Conservation (phyloP, 352 stramenopile species). For the Elongisporangium prolatum region DNA sequence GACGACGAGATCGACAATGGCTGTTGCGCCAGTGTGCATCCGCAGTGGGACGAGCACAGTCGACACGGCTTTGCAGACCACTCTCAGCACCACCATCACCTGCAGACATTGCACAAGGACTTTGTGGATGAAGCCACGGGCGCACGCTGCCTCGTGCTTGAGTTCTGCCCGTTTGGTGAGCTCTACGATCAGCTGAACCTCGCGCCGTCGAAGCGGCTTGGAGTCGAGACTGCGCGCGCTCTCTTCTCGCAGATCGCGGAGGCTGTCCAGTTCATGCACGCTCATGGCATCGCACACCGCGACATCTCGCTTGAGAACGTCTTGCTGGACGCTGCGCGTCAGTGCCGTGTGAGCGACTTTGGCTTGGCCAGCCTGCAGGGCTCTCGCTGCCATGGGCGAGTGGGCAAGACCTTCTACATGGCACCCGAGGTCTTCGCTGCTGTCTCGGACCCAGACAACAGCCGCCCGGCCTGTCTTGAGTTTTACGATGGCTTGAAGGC, state of each 20-base stretch:
- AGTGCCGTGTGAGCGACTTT: slow-evolving; percentile 54
- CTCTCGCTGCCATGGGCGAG: slow-evolving; percentile 26
- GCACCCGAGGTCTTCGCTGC: slow-evolving; percentile 44
- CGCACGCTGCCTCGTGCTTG: slow-evolving; percentile 51
- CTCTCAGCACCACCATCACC: slow-evolving; percentile 17
- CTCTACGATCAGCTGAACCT: slow-evolving; percentile 34
- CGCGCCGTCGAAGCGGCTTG: slow-evolving; percentile 7
- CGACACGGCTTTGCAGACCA: background rate
- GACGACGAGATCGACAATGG: slow-evolving; percentile 2
- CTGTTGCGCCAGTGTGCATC: slow-evolving; percentile 20
- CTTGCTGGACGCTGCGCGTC: slow-evolving; percentile 32
- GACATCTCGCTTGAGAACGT: slow-evolving; percentile 70
- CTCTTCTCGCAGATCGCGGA: slow-evolving; percentile 48
- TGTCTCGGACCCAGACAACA: background rate
- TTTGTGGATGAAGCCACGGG: slow-evolving; percentile 42
- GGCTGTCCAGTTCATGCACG: slow-evolving; percentile 47
- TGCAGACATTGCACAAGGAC: slow-evolving; percentile 43
- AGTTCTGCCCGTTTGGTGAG: slow-evolving; percentile 57
- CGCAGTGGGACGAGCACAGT: slow-evolving; percentile 15
- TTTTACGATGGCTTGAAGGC: slow-evolving; percentile 42
- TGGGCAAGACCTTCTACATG: slow-evolving; percentile 68
- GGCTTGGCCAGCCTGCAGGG: slow-evolving; percentile 41
- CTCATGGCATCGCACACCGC: slow-evolving; percentile 47
- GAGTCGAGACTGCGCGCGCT: slow-evolving; percentile 17
- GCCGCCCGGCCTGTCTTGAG: background rate